phyloP scores from a whole-genome alignment of 805 yeast species.

The Kuraishia cidri region DNA sequence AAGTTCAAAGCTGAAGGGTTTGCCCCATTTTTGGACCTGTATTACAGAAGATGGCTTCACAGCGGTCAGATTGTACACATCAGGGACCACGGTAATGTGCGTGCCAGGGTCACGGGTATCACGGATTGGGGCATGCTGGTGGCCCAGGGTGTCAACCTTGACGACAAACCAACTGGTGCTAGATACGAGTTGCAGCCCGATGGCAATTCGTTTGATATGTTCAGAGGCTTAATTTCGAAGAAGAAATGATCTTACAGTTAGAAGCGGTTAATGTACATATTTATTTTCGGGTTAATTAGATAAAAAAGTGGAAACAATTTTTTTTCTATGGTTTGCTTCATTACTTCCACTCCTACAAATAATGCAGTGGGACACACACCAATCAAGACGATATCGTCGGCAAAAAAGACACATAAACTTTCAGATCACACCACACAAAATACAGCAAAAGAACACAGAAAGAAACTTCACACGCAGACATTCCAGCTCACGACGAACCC shows the following conservation, averaged over 20 bases:
- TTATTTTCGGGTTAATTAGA: neutral
- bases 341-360: no score
- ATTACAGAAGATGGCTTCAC: slow-evolving; percentile 87
- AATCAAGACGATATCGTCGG: no score
- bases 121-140: slow-evolving; percentile 81
- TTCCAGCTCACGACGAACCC: no score
- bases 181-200: slow-evolving; percentile 82
- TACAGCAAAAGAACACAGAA: no score
- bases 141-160: slow-evolving; percentile 55
- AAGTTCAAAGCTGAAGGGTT: slow-evolving; percentile 62
- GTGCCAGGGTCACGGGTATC: slow-evolving; percentile 72
- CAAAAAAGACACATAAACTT: no score
- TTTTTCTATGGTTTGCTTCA: no score
- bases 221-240: slow-evolving; percentile 74
- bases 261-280: slow-evolving; percentile 1
- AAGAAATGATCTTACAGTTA: slow-evolving; percentile 29
- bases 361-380: no score
- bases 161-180: slow-evolving; percentile 40
- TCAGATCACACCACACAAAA: no score
- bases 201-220: slow-evolving; percentile 95
- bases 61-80: slow-evolving; percentile 62
- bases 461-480: no score
- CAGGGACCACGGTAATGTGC: slow-evolving; percentile 26
- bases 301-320: neutral
- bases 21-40: slow-evolving; percentile 52